These are phyloP conservation scores for Litsea cubeba DNA, from an alignment of 164 flowering plant species.

Conservation along the genomic window DNA sequence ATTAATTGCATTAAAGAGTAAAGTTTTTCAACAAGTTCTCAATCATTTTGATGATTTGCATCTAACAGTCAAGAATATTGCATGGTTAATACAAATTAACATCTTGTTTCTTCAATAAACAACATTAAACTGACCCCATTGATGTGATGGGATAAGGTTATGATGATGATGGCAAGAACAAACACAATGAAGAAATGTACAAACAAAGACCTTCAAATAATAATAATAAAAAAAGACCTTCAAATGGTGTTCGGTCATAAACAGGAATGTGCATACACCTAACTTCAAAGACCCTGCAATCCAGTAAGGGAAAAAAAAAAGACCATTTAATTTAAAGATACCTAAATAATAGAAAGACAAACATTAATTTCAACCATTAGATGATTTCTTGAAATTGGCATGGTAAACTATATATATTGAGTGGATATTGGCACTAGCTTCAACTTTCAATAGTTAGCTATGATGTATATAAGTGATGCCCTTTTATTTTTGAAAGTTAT, in stretches of 20 bases:
- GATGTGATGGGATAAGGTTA: too few relatives aligned
- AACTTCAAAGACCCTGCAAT: conserved; percentile 77
- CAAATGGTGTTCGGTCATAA: conserved; percentile 80
- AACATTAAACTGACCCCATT: too few relatives aligned
- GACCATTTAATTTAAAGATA: too few relatives aligned
- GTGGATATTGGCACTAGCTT: not conserved
- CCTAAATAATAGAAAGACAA: not conserved
- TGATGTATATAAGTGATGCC: not conserved
- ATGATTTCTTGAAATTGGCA: not conserved
- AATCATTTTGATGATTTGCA: not conserved
- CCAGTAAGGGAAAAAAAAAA: too few relatives aligned
- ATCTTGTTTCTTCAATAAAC: too few relatives aligned
- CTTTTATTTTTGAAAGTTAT: too few relatives aligned
- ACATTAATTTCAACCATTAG: not conserved
- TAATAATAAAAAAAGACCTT: too few relatives aligned
- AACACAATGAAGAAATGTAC: not conserved
- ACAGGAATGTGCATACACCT: conserved; percentile 92
- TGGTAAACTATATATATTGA: too few relatives aligned
- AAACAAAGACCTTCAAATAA: conserved; percentile 34
- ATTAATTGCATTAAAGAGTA: too few relatives aligned
- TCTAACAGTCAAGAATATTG: not conserved
- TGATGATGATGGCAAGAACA: not conserved
- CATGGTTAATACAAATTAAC: not conserved
- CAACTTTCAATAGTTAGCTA: not conserved
- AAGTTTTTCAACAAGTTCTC: not conserved